These are phyloP conservation scores for Microthyrium microscopicum DNA, from an alignment of 2,329 filamentous ascomycete species.

Conservation along the genomic window DNA sequence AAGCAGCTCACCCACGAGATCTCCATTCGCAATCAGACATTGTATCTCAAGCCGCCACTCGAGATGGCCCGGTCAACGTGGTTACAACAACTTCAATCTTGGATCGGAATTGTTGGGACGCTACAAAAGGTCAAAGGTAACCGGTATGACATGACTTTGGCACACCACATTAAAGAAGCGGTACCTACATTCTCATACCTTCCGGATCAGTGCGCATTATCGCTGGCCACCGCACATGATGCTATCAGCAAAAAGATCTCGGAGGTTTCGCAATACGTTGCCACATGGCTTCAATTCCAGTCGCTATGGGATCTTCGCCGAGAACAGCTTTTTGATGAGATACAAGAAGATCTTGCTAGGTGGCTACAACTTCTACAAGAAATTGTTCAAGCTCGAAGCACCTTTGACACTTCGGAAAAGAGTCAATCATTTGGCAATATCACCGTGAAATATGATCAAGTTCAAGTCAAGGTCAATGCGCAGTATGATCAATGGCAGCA, in stretches of 20 bases:
- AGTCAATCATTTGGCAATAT: constrained; percentile 86
- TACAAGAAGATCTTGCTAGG: constrained; percentile 78
- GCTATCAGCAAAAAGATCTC: constrained; percentile 69
- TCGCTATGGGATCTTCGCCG: constrained; percentile 96
- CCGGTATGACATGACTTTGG: constrained; percentile 75
- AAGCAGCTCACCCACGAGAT: constrained; percentile 73
- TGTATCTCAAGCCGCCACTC: constrained; percentile 85
- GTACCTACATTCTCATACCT: constrained; percentile 62
- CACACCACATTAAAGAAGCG: constrained; percentile 45
- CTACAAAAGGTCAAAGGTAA: constrained; percentile 88
- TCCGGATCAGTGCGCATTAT: constrained; percentile 64
- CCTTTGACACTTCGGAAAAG: constrained; percentile 93
- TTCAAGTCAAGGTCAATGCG: constrained; percentile 94
- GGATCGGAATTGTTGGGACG: constrained; percentile 85
- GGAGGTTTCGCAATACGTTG: constrained; percentile 71
- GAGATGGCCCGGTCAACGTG: constrained; percentile 86
- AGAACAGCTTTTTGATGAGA: constrained; percentile 81
- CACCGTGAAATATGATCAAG: constrained; percentile 93
- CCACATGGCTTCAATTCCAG: constrained; percentile 98
- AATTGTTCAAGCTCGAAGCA: constrained; percentile 84
- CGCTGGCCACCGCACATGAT: constrained; percentile 64
- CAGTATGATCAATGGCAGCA: constrained; percentile 99
- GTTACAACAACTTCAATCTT: constrained; percentile 82
- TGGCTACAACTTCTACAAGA: constrained; percentile 96
- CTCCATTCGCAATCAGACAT: constrained; percentile 94